Percentiles rank a stretch among this genome's conserved stretches.
These are phyloP conservation scores for Amniculicola lignicola DNA, from an alignment of 495 filamentous ascomycete genomes.

Conservation along the genomic window DNA sequence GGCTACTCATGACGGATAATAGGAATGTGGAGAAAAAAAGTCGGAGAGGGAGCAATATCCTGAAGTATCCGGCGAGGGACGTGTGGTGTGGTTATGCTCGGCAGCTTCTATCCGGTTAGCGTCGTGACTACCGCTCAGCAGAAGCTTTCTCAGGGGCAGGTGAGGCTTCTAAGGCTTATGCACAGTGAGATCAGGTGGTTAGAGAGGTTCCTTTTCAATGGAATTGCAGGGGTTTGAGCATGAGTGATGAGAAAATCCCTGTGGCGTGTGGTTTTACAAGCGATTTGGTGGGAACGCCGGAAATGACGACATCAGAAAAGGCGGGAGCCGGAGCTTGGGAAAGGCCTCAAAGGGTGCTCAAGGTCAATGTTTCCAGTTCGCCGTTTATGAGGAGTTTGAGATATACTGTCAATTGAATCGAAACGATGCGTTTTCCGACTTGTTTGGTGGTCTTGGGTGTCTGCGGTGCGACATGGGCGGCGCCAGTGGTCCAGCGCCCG, in stretches of 20 bases:
- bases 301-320: conserved; percentile 22
- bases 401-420: conserved; percentile 7
- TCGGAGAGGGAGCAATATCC: too few relatives aligned
- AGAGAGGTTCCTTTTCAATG: too few relatives aligned
- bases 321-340: neutral
- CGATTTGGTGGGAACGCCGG: conserved; percentile 7
- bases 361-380: neutral
- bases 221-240: too few relatives aligned
- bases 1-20: conserved; percentile 2
- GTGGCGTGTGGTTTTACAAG: conserved; percentile 10
- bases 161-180: too few relatives aligned
- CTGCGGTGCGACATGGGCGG: conserved; percentile 16
- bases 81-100: too few relatives aligned
- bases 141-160: too few relatives aligned
- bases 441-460: conserved; percentile 17
- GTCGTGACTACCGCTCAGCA: too few relatives aligned
- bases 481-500: conserved; percentile 43
- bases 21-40: too few relatives aligned
- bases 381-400: neutral
- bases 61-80: too few relatives aligned
- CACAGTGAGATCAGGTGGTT: too few relatives aligned
- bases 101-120: too few relatives aligned
- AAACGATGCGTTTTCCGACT: conserved; percentile 16
- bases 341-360: neutral
- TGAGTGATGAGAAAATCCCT: too few relatives aligned